Percentiles rank a stretch among this genome's conserved stretches.
Conservation (phyloP, 805 yeast genomes). For the Myxozyma nipponensis region DNA sequence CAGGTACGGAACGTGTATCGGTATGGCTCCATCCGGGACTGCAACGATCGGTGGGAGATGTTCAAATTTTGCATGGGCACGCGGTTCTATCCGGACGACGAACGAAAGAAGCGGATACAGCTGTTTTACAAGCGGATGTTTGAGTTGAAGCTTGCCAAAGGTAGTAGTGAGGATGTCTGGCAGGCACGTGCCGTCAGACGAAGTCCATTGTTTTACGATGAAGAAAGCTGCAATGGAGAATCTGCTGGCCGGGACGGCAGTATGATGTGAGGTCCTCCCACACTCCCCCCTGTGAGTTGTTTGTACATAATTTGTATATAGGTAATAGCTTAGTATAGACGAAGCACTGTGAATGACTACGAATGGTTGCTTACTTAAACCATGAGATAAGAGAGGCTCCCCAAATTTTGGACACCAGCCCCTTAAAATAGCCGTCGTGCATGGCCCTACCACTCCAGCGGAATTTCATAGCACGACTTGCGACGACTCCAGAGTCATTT, state of each 20-base stretch:
- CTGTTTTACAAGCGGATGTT: conserved; percentile 64
- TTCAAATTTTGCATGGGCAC: conserved; percentile 74
- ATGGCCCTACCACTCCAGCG: too few relatives aligned
- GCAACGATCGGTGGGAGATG: conserved; percentile 66
- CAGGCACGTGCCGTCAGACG: conserved; percentile 29
- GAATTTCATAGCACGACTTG: too few relatives aligned
- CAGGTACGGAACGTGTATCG: conserved; percentile 80
- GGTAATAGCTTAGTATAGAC: too few relatives aligned
- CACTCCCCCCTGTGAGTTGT: too few relatives aligned
- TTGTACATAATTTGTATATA: too few relatives aligned
- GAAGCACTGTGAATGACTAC: too few relatives aligned
- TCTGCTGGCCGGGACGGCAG: background rate
- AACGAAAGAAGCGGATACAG: conserved; percentile 51
- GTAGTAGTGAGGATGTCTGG: conserved; percentile 88
- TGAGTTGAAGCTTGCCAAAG: conserved; percentile 54
- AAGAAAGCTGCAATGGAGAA: background rate
- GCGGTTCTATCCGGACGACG: conserved; percentile 53
- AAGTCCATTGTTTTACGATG: conserved; percentile 5
- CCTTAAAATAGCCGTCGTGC: too few relatives aligned
- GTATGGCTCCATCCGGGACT: conserved; percentile 70
- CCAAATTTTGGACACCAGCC: too few relatives aligned
- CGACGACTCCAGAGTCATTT: too few relatives aligned
- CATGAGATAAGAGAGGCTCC: too few relatives aligned
- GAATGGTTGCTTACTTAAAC: too few relatives aligned
- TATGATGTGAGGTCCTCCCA: background rate